Evolutionary conservation across 495 filamentous ascomycete species (phyloP), one percentile per base, ranked within the genome.

Genomic region (Xylaria grammica): DNA sequence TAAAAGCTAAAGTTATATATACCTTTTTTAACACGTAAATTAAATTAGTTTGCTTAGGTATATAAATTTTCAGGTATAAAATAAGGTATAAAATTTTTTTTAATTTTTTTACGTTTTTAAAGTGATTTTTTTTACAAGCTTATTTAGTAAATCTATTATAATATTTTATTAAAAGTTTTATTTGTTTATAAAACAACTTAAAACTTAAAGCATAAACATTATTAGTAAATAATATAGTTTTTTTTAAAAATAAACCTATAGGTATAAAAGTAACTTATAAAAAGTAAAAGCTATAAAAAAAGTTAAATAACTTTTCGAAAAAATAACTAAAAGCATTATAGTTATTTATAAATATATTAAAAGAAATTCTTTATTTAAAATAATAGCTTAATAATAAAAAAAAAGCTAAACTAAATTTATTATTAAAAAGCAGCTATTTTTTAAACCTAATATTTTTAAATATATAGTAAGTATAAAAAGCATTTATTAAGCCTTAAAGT

Each of bases 311-410:
- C 9, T 51, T 51, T 27, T 51, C 29, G 29, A 51, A 51, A 1
- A 10, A 19, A 13, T 24, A 10, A 13, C 15, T 11, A 1, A 11
- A 51, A 7, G 10, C 10, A 27, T 51, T 51, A 30, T 51, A 51
- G n/a, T 51, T 51, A 29, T 51, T 51, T 27, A 51, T 51, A 51
- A 51, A 51, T 27, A 51, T 51, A n/a, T 51, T 51, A 51, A 51
- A 51, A 3, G 29, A 51, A 19, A 51, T 11, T 7, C 10, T 17
- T 51, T 27, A 27, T 27, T 29, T 51, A 3, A 29, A n/a, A n/a
- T 51, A 51, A 30, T 51, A 27, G 10, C n/a, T 51, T 1, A 51
- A 1, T 19, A 51, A 30, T 19, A 51, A 51, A 29, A 30, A n/a
- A 2, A 51, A 51, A 27, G 24, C 24, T 27, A 51, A n/a, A 27